These are phyloP conservation scores for Pythium grandisporangium DNA, from an alignment of 352 stramenopile genomes.

Conservation along the genomic window DNA sequence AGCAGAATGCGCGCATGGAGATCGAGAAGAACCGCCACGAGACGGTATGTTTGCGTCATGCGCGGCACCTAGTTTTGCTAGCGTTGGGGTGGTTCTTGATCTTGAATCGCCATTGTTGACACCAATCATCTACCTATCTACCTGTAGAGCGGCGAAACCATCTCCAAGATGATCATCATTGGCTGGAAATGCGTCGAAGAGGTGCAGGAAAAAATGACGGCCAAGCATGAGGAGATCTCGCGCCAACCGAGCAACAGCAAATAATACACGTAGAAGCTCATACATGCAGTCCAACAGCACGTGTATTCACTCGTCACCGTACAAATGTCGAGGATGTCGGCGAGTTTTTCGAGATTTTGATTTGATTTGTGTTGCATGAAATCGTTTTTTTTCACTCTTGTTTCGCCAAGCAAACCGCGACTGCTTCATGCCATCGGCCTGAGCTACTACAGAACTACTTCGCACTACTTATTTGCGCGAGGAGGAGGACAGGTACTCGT, in stretches of 20 bases:
- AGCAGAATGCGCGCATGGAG: conserved; percentile 69
- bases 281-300: not conserved
- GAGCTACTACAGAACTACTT: too few relatives aligned
- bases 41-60: conserved; percentile 22
- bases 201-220: conserved; percentile 58
- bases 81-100: not conserved
- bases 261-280: conserved; percentile 2
- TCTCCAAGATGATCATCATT: conserved; percentile 71
- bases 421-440: too few relatives aligned
- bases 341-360: not conserved
- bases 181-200: conserved; percentile 72
- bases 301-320: too few relatives aligned
- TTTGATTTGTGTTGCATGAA: too few relatives aligned
- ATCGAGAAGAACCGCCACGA: conserved; percentile 74
- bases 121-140: not conserved
- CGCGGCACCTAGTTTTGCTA: not conserved
- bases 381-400: too few relatives aligned
- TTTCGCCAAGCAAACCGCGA: too few relatives aligned
- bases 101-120: not conserved
- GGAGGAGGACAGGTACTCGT: conserved; percentile 23
- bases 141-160: conserved; percentile 53
- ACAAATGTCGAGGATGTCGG: too few relatives aligned
- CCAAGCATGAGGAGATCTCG: conserved; percentile 12
- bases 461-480: conserved; percentile 20
- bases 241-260: not conserved